Conservation (phyloP, 805 yeast genomes). For the Scheffersomyces coipomensis region DNA sequence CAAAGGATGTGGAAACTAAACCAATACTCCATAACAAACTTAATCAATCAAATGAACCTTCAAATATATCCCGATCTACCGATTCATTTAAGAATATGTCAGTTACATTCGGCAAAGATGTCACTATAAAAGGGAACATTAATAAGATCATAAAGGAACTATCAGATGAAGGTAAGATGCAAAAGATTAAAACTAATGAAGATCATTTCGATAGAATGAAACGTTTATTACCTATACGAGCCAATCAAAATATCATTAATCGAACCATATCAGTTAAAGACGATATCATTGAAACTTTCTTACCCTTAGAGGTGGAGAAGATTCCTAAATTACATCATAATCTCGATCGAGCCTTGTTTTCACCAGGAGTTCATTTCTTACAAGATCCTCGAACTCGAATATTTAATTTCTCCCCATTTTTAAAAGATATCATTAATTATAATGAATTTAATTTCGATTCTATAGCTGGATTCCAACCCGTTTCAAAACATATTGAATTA, state of each 20-base stretch:
- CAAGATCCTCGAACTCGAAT: conserved; percentile 77
- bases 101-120: too few species aligned
- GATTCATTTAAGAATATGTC: too few species aligned
- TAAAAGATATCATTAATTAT: conserved; percentile 59
- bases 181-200: too few species aligned
- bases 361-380: conserved; percentile 77
- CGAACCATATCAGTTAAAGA: conserved; percentile 3
- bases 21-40: too few species aligned
- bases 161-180: too few species aligned
- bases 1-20: too few species aligned
- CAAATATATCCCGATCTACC: too few species aligned
- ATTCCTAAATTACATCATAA: conserved; percentile 64
- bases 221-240: not conserved
- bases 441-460: conserved; percentile 64
- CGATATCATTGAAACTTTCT: conserved; percentile 10
- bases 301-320: conserved; percentile 16
- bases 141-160: too few species aligned
- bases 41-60: too few species aligned
- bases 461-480: conserved; percentile 57
- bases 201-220: not conserved
- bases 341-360: conserved; percentile 69
- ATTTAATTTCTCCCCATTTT: conserved; percentile 62
- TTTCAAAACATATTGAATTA: conserved; percentile 62
- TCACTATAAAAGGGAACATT: too few species aligned
- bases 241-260: too few species aligned